These are phyloP conservation scores for Eucalyptus tenuipes DNA, from an alignment of 345 rosid species.

Conservation along the genomic window DNA sequence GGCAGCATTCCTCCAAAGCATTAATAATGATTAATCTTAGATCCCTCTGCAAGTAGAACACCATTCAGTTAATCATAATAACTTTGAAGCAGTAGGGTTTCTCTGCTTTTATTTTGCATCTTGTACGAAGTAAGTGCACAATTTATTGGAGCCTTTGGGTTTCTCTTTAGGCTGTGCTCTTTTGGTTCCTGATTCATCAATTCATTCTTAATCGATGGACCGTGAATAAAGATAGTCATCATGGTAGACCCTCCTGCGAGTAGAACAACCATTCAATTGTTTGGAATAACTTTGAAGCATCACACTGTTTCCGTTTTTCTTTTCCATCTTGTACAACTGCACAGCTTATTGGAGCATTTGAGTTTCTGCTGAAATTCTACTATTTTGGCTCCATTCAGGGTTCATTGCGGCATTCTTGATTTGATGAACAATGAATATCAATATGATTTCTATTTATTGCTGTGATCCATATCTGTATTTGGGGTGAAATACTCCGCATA, in stretches of 20 bases:
- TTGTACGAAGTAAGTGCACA: background rate
- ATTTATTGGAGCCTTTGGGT: background rate
- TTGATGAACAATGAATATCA: background rate
- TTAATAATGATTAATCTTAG: background rate
- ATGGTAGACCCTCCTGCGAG: background rate
- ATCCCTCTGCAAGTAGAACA: background rate
- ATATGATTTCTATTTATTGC: background rate
- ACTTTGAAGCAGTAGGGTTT: background rate
- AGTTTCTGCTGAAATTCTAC: background rate
- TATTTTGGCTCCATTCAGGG: background rate
- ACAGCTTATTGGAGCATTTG: background rate
- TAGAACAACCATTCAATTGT: background rate
- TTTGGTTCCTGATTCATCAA: background rate
- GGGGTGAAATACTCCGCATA: background rate
- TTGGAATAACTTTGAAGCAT: background rate
- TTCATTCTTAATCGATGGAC: background rate
- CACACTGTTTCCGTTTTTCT: background rate
- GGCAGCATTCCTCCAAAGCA: background rate
- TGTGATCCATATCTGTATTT: background rate
- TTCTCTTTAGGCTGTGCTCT: background rate
- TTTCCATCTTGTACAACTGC: background rate
- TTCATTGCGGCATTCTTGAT: background rate
- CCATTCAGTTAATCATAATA: background rate
- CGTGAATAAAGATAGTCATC: background rate
- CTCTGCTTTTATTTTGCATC: background rate